Evolutionary conservation across 1,284 basidiomycete species (phyloP).

Genomic region (Xerocomus nothofagi): DNA sequence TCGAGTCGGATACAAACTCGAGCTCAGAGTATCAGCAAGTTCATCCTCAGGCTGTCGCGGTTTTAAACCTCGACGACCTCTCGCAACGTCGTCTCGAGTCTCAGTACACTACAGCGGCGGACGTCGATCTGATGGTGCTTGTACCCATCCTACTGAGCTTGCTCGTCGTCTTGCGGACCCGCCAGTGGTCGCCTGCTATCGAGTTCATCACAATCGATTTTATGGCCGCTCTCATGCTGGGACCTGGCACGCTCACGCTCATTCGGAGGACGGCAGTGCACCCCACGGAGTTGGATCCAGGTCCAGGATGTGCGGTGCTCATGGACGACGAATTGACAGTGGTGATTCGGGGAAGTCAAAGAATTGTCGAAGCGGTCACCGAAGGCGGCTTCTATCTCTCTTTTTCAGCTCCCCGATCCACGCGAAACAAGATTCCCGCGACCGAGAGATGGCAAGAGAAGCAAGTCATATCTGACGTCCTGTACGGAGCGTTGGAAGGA

Average conservation of each 20-base stretch:
- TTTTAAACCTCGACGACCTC: conserved; percentile 15
- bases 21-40: neutral
- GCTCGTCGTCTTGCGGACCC: conserved; percentile 8
- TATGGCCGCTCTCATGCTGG: conserved; percentile 12
- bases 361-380: conserved; percentile 17
- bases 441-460: conserved; percentile 14
- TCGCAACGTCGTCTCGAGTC: conserved; percentile 1
- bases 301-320: conserved; percentile 18
- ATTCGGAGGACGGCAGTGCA: conserved; percentile 10
- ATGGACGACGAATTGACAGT: conserved; percentile 19
- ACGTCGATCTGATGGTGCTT: conserved; percentile 18
- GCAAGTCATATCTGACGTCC: conserved; percentile 9
- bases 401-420: neutral
- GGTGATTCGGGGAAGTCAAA: conserved; percentile 19
- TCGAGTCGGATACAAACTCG: neutral
- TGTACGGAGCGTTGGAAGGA: conserved; percentile 19
- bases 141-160: conserved; percentile 17
- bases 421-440: neutral
- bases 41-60: conserved; percentile 9
- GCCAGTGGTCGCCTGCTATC: conserved; percentile 6
- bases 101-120: conserved; percentile 11
- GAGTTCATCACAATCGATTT: conserved; percentile 9
- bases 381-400: conserved; percentile 23
- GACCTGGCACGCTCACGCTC: conserved; percentile 18
- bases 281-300: conserved; percentile 9